Conservation (phyloP, 352 stramenopile genomes). For the Globisporangium echinulatum region DNA sequence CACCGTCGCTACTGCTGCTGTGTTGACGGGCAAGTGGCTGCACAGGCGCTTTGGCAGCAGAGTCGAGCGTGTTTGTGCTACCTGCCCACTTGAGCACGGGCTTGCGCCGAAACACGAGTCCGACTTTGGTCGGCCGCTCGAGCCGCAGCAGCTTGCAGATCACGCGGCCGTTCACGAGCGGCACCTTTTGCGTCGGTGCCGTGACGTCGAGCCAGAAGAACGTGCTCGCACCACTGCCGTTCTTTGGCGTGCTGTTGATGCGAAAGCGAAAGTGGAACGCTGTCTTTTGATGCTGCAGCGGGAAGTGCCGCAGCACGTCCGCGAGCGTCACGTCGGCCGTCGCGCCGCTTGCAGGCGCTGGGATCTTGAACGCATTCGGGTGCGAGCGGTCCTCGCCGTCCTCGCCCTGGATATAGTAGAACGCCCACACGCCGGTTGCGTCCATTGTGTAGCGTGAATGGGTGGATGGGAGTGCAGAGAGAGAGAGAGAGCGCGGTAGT, state of each 20-base stretch:
- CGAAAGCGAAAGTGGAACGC: constrained; percentile 84
- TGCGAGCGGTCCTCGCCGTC: constrained; percentile 79
- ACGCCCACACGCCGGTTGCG: constrained; percentile 50
- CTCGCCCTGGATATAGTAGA: constrained; percentile 87
- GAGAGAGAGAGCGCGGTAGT: no score
- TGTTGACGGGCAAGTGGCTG: constrained; percentile 19
- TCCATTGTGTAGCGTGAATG: constrained; percentile 12
- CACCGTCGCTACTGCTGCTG: constrained; percentile 12
- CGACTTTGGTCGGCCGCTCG: constrained; percentile 38
- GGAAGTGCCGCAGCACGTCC: constrained; percentile 64
- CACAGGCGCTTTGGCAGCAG: constrained; percentile 15
- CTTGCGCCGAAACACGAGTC: constrained; percentile 68
- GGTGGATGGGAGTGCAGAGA: neutral
- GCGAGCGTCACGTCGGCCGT: constrained; percentile 54
- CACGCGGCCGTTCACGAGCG: constrained; percentile 64
- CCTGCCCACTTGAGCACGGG: constrained; percentile 57
- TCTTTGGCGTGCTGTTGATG: constrained; percentile 38
- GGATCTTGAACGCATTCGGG: constrained; percentile 75
- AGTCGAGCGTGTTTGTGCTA: neutral
- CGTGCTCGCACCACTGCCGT: constrained; percentile 30
- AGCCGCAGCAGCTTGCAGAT: constrained; percentile 82
- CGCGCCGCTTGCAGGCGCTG: constrained; percentile 12
- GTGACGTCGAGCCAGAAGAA: constrained; percentile 82
- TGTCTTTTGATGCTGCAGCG: constrained; percentile 28
- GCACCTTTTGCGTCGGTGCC: constrained; percentile 50